A percentile compares a stretch with the other conserved stretches of the same genome.
Evolutionary conservation across 2,329 filamentous ascomycete genomes (phyloP).

Genomic region (Hymenoscyphus fraxineus): DNA sequence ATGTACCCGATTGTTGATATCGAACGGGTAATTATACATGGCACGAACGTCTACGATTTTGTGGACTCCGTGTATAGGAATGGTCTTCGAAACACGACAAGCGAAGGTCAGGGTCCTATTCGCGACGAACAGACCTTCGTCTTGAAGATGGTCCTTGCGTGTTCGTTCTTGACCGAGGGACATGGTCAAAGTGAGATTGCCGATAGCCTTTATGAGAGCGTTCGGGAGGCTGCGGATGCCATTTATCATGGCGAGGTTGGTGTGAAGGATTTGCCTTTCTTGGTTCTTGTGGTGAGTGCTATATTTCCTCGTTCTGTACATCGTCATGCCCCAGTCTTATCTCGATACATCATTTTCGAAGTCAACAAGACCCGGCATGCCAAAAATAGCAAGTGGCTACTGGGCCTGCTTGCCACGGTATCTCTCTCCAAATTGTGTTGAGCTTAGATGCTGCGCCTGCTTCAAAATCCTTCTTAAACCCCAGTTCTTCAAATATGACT

Average conservation of each 20-base stretch:
- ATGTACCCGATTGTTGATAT: conserved; percentile 89
- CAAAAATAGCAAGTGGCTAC: neutral
- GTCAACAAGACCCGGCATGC: too few relatives aligned
- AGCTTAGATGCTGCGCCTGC: too few relatives aligned
- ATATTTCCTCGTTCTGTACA: neutral
- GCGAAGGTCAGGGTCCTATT: conserved; percentile 38
- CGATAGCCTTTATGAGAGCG: conserved; percentile 68
- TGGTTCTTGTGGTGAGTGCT: conserved; percentile 51
- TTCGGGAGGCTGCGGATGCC: conserved; percentile 67
- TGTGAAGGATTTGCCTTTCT: conserved; percentile 55
- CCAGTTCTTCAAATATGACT: too few relatives aligned
- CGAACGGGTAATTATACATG: conserved; percentile 65
- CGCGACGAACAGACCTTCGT: conserved; percentile 63
- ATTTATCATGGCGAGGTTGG: conserved; percentile 52
- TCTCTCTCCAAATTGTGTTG: too few relatives aligned
- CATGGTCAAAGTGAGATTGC: conserved; percentile 75
- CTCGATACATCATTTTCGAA: neutral
- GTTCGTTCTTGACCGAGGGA: conserved; percentile 71
- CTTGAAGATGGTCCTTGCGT: conserved; percentile 80
- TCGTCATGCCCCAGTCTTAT: neutral
- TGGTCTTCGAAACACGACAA: conserved; percentile 51
- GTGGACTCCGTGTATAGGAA: conserved; percentile 63
- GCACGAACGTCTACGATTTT: conserved; percentile 65
- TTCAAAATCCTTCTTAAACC: too few relatives aligned
- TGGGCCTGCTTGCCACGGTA: neutral